These are phyloP conservation scores for Rhytidiadelphus loreus DNA, from an alignment of 225 moss, liverwort and hornwort genomes.

Conservation along the genomic window DNA sequence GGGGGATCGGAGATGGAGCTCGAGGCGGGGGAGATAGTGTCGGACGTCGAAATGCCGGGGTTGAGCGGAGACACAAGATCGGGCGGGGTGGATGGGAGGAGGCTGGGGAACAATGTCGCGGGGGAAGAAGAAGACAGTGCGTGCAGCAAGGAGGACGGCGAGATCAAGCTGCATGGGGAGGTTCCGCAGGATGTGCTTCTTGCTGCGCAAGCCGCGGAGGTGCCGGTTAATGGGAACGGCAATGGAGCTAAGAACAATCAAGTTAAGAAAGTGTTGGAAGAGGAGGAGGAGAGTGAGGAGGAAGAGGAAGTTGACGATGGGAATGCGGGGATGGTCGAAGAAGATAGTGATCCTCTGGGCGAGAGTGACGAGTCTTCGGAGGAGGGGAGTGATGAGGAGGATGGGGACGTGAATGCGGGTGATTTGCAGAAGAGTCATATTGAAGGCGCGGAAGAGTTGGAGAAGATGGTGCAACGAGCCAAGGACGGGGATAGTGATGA, in stretches of 20 bases:
- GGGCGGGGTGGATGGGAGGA: background rate
- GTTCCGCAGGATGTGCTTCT: slow-evolving; percentile 34
- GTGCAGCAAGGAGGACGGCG: background rate
- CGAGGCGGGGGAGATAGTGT: slow-evolving; percentile 45
- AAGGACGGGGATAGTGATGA: slow-evolving; percentile 41
- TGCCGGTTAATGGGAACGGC: slow-evolving; percentile 17
- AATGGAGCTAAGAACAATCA: slow-evolving; percentile 2
- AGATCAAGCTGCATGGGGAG: background rate
- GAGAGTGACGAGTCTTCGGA: slow-evolving; percentile 32
- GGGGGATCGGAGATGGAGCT: slow-evolving; percentile 31
- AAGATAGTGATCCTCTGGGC: slow-evolving; percentile 38
- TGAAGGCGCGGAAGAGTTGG: slow-evolving; percentile 12
- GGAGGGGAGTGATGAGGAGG: slow-evolving; percentile 25
- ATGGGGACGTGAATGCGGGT: slow-evolving; percentile 24
- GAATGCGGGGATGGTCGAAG: slow-evolving; percentile 36
- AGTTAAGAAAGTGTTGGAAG: background rate
- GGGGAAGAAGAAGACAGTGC: background rate
- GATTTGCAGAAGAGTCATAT: slow-evolving; percentile 3
- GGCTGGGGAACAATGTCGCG: background rate
- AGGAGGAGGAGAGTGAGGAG: background rate
- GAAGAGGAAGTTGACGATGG: background rate
- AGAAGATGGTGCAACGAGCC: slow-evolving; percentile 31
- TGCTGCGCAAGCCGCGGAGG: slow-evolving; percentile 26
- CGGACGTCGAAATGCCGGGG: slow-evolving; percentile 23
- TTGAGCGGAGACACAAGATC: slow-evolving; percentile 12